These are phyloP conservation scores for Cyclanthera cordifolia DNA, from an alignment of 306 rosid species.

Conservation along the genomic window DNA sequence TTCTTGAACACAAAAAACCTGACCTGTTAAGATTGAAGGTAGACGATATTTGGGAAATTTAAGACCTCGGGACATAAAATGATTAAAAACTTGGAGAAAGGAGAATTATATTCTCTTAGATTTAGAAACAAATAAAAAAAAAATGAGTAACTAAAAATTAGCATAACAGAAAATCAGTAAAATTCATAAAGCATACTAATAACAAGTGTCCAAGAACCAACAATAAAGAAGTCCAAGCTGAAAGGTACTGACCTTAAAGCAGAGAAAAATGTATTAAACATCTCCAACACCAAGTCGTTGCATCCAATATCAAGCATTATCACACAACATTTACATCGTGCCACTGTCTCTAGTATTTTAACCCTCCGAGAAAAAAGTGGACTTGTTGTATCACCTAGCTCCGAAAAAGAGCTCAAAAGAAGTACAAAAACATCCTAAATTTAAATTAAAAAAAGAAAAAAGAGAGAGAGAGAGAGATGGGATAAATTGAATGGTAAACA, in stretches of 20 bases:
- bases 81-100: not conserved
- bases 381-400: slow-evolving; percentile 54
- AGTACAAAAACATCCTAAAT: slow-evolving; percentile 64
- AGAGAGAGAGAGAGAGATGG: not conserved
- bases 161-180: not conserved
- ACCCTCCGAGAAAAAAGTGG: slow-evolving; percentile 62
- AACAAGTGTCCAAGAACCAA: not conserved
- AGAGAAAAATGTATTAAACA: slow-evolving; percentile 68
- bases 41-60: not conserved
- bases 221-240: slow-evolving; percentile 6
- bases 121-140: not conserved
- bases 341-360: slow-evolving; percentile 68
- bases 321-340: slow-evolving; percentile 63
- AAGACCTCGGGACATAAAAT: not conserved
- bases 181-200: not conserved
- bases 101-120: not conserved
- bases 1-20: not conserved
- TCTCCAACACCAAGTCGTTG: slow-evolving; percentile 52
- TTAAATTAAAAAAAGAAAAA: not conserved
- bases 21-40: not conserved
- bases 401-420: slow-evolving; percentile 48
- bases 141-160: not conserved
- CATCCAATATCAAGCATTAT: slow-evolving; percentile 74
- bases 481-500: slow-evolving; percentile 8
- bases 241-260: slow-evolving; percentile 49